Percentiles rank a stretch among this genome's conserved stretches.
phyloP scores from a whole-genome alignment of 108 stramenopile genomes.

The Nitzschia palea region DNA sequence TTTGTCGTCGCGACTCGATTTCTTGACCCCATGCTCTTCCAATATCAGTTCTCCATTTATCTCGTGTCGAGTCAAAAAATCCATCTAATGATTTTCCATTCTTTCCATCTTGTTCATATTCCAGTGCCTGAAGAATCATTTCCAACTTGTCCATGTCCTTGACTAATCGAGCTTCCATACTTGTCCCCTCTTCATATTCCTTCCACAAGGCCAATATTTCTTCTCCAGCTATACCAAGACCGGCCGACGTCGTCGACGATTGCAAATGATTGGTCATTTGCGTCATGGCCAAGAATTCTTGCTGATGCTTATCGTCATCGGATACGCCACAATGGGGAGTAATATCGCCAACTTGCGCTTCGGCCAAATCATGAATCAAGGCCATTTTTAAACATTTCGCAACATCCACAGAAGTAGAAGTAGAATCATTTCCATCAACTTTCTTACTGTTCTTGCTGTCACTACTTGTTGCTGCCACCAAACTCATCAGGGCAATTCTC shows the following conservation, averaged over 20 bases:
- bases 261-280: conserved; percentile 11
- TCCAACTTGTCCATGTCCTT: conserved; percentile 89
- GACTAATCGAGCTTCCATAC: conserved; percentile 56
- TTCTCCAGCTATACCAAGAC: conserved; percentile 31
- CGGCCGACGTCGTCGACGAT: background rate
- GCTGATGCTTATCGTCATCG: conserved; percentile 55
- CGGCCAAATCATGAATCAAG: conserved; percentile 82
- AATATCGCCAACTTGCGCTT: conserved; percentile 82
- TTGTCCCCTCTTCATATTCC: conserved; percentile 75
- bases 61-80: conserved; percentile 62
- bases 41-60: conserved; percentile 61
- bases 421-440: background rate
- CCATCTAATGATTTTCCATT: conserved; percentile 38
- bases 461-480: conserved; percentile 44
- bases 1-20: conserved; percentile 51
- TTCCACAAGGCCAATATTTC: conserved; percentile 70
- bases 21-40: conserved; percentile 61
- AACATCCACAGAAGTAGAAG: conserved; percentile 32
- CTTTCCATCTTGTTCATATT: conserved; percentile 68
- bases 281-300: conserved; percentile 69
- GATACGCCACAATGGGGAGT: conserved; percentile 71
- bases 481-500: conserved; percentile 67
- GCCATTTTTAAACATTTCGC: conserved; percentile 65
- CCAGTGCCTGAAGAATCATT: conserved; percentile 84
- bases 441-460: conserved; percentile 1